Percentiles rank a stretch among this genome's conserved stretches.
Evolutionary conservation across 305 asterid genomes (phyloP).

Genomic region (Stenogyne calaminthoides): DNA sequence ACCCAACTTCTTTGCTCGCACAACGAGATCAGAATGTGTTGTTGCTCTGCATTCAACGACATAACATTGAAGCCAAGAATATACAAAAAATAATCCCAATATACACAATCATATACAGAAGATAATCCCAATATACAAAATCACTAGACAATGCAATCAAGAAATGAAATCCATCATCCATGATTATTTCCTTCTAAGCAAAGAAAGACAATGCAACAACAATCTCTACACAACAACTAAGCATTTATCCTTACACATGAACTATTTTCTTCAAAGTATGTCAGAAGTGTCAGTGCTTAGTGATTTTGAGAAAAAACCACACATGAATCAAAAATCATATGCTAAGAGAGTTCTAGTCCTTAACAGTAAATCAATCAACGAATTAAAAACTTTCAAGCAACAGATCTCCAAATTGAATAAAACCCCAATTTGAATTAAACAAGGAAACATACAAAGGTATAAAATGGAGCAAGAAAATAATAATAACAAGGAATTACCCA

Average conservation of each 20-base stretch:
- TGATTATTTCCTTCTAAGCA: background rate
- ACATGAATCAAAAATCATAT: too few species aligned
- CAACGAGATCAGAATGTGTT: conserved; percentile 90
- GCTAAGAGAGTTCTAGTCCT: too few species aligned
- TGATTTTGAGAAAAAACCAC: too few species aligned
- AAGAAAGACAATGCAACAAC: background rate
- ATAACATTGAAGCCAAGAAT: conserved; percentile 6
- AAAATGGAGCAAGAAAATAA: background rate
- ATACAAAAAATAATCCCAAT: background rate
- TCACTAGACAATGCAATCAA: conserved; percentile 17
- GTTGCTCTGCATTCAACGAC: conserved; percentile 68
- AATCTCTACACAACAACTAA: too few species aligned
- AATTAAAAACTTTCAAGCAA: background rate
- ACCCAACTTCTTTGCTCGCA: conserved; percentile 76
- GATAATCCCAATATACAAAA: background rate
- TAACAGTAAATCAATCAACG: background rate
- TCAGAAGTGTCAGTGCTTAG: too few species aligned
- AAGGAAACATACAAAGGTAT: background rate
- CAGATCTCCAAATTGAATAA: too few species aligned
- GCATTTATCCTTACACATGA: too few species aligned
- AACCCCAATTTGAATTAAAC: background rate
- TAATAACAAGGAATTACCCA: conserved; percentile 49
- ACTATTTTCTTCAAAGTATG: too few species aligned
- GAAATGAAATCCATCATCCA: background rate
- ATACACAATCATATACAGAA: too few species aligned